These are phyloP conservation scores for Cystobasidium pallidum DNA, from an alignment of 1,284 basidiomycete species.

Conservation along the genomic window DNA sequence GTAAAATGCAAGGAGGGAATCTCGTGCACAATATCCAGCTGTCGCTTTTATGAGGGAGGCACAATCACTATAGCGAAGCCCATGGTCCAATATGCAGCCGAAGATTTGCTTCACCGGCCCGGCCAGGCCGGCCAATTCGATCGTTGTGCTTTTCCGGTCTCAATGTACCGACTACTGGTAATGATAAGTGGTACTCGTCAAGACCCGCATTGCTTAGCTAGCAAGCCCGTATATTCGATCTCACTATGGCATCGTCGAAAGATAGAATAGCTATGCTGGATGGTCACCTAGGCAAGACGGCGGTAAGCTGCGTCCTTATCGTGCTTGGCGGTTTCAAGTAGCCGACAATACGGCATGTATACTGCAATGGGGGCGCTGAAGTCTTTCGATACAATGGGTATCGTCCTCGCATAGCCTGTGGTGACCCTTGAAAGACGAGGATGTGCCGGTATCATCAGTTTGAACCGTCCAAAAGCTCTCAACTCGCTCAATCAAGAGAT, in stretches of 20 bases:
- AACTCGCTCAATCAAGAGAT: conserved; percentile 86
- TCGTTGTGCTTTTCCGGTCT: neutral
- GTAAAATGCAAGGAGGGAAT: too few relatives aligned
- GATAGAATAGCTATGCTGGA: conserved; percentile 27
- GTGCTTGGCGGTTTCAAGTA: neutral
- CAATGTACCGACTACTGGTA: too few relatives aligned
- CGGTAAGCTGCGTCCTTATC: conserved; percentile 2
- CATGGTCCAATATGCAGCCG: neutral
- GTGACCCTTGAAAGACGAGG: conserved; percentile 5
- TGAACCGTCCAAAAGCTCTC: conserved; percentile 81
- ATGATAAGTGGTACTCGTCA: too few relatives aligned
- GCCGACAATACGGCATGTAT: neutral
- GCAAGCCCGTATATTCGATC: neutral
- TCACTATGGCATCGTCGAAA: conserved; percentile 7
- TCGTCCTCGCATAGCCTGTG: neutral
- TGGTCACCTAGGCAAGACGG: conserved; percentile 25
- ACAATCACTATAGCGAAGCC: too few relatives aligned
- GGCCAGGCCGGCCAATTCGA: neutral
- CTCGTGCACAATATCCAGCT: too few relatives aligned
- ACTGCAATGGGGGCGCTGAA: too few relatives aligned
- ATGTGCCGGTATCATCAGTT: conserved; percentile 64
- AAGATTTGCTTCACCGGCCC: neutral
- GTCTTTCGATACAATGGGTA: too few relatives aligned
- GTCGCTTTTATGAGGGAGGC: too few relatives aligned
- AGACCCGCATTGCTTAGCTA: too few relatives aligned